Evolutionary conservation across 805 yeast species (phyloP).

Genomic region (Ogataea haglerorum): DNA sequence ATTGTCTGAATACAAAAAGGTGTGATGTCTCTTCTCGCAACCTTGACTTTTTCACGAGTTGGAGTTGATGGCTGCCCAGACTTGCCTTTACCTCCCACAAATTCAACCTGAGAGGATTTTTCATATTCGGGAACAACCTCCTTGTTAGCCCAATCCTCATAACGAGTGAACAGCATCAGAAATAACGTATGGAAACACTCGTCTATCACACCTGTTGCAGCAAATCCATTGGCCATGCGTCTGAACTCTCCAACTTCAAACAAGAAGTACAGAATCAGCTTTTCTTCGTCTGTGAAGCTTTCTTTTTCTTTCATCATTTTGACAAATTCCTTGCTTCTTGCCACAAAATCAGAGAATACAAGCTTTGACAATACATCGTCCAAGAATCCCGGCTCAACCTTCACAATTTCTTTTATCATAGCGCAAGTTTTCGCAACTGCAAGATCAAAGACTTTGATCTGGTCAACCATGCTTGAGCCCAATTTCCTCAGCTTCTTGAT

Average conservation of each 20-base stretch:
- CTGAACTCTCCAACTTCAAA: constrained; percentile 57
- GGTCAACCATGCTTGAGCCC: constrained; percentile 69
- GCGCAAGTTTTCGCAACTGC: constrained; percentile 50
- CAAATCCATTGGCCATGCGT: constrained; percentile 75
- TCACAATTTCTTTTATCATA: constrained; percentile 45
- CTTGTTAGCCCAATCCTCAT: constrained; percentile 4
- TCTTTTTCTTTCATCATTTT: constrained; percentile 22
- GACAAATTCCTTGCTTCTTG: constrained; percentile 34
- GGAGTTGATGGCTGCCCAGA: constrained; percentile 23
- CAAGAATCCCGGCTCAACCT: constrained; percentile 44
- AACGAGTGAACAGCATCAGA: constrained; percentile 42
- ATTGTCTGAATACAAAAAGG: constrained; percentile 33
- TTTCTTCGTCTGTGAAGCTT: constrained; percentile 37
- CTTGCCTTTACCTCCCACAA: constrained; percentile 4
- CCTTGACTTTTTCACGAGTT: constrained; percentile 36
- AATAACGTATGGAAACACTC: constrained; percentile 65
- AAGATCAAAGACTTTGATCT: constrained; percentile 63
- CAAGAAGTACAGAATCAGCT: constrained; percentile 41
- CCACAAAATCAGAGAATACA: constrained; percentile 41
- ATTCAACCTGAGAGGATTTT: constrained; percentile 8
- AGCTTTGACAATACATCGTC: constrained; percentile 49
- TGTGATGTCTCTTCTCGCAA: constrained; percentile 48
- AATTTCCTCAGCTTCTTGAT: constrained; percentile 74
- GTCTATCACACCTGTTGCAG: constrained; percentile 71
- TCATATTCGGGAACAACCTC: background rate